phyloP scores from a whole-genome alignment of 2,329 filamentous ascomycete genomes.

The Penicillium brasilianum region DNA sequence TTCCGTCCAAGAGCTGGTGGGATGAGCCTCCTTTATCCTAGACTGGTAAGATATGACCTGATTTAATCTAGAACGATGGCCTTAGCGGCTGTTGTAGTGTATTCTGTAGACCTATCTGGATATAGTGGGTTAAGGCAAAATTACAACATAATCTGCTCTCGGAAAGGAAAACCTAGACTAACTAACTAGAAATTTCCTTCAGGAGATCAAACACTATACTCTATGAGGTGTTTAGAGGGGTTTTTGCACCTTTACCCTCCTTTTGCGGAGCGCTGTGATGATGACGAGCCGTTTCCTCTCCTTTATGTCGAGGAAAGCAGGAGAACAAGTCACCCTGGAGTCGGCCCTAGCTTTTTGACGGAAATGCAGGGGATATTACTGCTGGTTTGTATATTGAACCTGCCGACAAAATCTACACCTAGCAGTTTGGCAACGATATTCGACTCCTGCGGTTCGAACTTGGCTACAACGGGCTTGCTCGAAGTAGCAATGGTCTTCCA shows the following conservation, averaged over 20 bases:
- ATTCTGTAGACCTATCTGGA: constrained; percentile 12
- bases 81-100: constrained; percentile 13
- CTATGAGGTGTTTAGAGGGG: constrained; percentile 4
- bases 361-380: constrained; percentile 6
- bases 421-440: constrained; percentile 21
- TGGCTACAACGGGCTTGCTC: constrained; percentile 20
- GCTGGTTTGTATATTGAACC: constrained; percentile 24
- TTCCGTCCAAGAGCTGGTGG: too few species aligned
- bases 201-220: constrained; percentile 10
- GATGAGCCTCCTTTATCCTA: constrained; percentile 11
- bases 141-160: constrained; percentile 11
- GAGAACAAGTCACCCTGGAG: constrained; percentile 14
- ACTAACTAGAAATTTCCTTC: constrained; percentile 2
- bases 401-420: constrained; percentile 4
- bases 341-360: constrained; percentile 14
- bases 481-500: constrained; percentile 21
- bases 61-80: constrained; percentile 3
- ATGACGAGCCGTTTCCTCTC: background rate
- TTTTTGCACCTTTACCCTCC: constrained; percentile 5
- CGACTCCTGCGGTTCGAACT: constrained; percentile 24
- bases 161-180: background rate
- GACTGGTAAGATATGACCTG: constrained; percentile 11
- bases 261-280: background rate
- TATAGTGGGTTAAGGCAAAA: constrained; percentile 15
- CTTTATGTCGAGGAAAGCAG: constrained; percentile 12